Evolutionary conservation across 768 basidiomycete species (phyloP), one percentile per base, ranked within the genome.

Genomic region (Trametopsis cervina): DNA sequence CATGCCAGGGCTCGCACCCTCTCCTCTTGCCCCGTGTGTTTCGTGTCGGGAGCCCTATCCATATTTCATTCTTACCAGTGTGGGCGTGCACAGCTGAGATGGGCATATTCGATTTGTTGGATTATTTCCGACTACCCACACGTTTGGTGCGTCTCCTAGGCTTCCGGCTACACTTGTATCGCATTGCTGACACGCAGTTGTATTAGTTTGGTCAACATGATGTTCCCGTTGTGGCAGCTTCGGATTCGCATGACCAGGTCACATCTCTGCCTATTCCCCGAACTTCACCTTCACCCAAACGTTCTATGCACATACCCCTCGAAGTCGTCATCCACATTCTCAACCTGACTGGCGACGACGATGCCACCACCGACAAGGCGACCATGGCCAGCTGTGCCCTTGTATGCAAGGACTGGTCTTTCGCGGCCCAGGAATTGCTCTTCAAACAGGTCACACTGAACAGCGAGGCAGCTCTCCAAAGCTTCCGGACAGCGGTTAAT

Each of bases 381-480:
- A 59, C 63, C 35, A 69, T 87, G 41, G 63, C 60, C 43, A 62
- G 71, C 40, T 83, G 77, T 57, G 67, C 83, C 2, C 73, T 87
- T 41, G 81, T 88, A 20, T 85, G 76, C 71, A 73, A 68, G 60
- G 69, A 74, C 21, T 88, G 86, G 85, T 77, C 82, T 1, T 55
- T 64, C n/a, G 67, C 73, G 23, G 73, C 81, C 0, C 85, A 89
- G 63, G 77, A 73, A 48, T 71, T 84, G 15, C 68, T 87, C 40
- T 88, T 86, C 63, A 69, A 70, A 47, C 65, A 69, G 40, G 76
- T 85, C 47, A 67, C 66, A 24, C 72, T 88, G 39, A 67, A 70
- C 42, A 77, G 76, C 29, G 74, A 77, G 55, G 60, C 65, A 13
- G 74, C 78, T 1, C 81, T 74, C 63, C 66, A 66, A 37, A 67